Conservation (phyloP, 768 basidiomycete genomes). For the Tylopilus cervinicoccineus region DNA sequence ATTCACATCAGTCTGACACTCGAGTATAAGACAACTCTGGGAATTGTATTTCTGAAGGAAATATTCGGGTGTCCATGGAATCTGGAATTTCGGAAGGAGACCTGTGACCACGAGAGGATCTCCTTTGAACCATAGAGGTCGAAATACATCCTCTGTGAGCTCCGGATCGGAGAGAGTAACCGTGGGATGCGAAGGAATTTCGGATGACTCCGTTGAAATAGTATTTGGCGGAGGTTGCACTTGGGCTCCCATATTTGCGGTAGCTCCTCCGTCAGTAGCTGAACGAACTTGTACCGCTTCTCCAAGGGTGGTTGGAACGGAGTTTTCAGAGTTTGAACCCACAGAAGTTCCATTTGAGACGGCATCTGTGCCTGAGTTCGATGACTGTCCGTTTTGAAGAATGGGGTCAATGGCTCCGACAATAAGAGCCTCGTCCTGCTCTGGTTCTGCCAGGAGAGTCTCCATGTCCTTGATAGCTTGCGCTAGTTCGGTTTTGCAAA, state of each 20-base stretch:
- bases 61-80: slow-evolving; percentile 80
- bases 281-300: slow-evolving; percentile 7
- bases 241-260: neutral
- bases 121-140: slow-evolving; percentile 66
- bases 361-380: neutral
- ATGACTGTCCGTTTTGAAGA: slow-evolving; percentile 19
- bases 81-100: slow-evolving; percentile 55
- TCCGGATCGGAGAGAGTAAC: slow-evolving; percentile 42
- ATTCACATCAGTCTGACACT: slow-evolving; percentile 74
- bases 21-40: slow-evolving; percentile 67
- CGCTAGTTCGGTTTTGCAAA: slow-evolving; percentile 59
- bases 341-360: slow-evolving; percentile 12
- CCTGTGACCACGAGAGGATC: slow-evolving; percentile 76
- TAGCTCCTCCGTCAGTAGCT: slow-evolving; percentile 5
- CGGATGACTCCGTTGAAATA: slow-evolving; percentile 17
- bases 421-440: slow-evolving; percentile 23
- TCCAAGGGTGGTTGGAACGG: slow-evolving; percentile 3
- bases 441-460: slow-evolving; percentile 37
- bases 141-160: slow-evolving; percentile 60
- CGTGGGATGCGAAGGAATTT: slow-evolving; percentile 46
- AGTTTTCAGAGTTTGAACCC: slow-evolving; percentile 3
- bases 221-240: slow-evolving; percentile 7
- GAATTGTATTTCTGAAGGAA: slow-evolving; percentile 67
- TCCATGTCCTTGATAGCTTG: slow-evolving; percentile 70
- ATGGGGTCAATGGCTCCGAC: slow-evolving; percentile 28